phyloP scores from a whole-genome alignment of 495 filamentous ascomycete genomes.

The Letharia lupina region DNA sequence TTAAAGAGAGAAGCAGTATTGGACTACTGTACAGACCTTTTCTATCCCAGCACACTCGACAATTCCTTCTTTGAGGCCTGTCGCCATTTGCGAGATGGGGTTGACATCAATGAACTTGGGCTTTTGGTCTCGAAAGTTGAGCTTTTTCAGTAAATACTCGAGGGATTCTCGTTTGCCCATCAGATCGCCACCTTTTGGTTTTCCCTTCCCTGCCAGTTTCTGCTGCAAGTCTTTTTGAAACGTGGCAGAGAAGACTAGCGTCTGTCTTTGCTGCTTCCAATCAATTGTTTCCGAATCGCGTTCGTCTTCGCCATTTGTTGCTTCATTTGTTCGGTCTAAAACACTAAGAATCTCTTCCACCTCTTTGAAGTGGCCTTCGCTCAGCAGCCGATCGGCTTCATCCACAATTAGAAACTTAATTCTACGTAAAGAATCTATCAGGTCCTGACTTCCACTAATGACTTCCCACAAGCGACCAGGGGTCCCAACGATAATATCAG shows the following conservation, averaged over 20 bases:
- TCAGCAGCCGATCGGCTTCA: slow-evolving; percentile 87
- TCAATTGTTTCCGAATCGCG: slow-evolving; percentile 24
- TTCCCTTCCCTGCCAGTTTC: slow-evolving; percentile 72
- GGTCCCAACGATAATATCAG: slow-evolving; percentile 85
- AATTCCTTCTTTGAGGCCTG: slow-evolving; percentile 76
- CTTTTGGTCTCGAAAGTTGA: slow-evolving; percentile 73
- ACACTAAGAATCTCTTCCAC: slow-evolving; percentile 73
- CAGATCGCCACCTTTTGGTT: slow-evolving; percentile 44
- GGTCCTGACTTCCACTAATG: slow-evolving; percentile 56
- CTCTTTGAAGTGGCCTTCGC: slow-evolving; percentile 92
- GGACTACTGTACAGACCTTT: slow-evolving; percentile 48
- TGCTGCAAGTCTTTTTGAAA: slow-evolving; percentile 86
- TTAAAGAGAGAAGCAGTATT: slow-evolving; percentile 1
- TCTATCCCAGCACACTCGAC: slow-evolving; percentile 87
- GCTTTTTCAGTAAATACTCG: slow-evolving; percentile 83
- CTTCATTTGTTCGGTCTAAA: slow-evolving; percentile 50
- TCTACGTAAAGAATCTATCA: slow-evolving; percentile 52
- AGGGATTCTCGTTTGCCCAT: slow-evolving; percentile 71
- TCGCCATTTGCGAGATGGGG: slow-evolving; percentile 76
- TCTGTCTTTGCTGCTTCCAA: slow-evolving; percentile 52
- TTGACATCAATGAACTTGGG: slow-evolving; percentile 92
- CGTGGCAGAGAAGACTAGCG: slow-evolving; percentile 92
- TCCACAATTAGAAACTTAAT: slow-evolving; percentile 84
- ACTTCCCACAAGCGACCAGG: slow-evolving; percentile 94
- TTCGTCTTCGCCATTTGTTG: slow-evolving; percentile 33